Evolutionary conservation across 352 stramenopile species (phyloP).

Genomic region (Blastocystis sp.): DNA sequence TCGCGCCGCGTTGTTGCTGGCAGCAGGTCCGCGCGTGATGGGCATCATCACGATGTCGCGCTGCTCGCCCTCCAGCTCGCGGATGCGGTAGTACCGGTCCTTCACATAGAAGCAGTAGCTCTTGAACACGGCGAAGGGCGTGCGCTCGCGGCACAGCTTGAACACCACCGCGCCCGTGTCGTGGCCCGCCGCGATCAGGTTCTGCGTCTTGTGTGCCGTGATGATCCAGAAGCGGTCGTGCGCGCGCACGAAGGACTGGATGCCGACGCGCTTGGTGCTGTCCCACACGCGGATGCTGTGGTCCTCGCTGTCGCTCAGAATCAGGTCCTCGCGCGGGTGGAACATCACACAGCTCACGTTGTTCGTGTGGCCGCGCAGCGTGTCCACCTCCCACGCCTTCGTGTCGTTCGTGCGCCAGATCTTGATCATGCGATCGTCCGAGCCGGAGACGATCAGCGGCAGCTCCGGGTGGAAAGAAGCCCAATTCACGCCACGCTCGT

Average conservation of each 20-base stretch:
- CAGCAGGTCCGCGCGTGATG: constrained; percentile 56
- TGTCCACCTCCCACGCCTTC: constrained; percentile 99
- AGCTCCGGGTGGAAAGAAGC: constrained; percentile 90
- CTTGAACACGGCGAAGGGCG: constrained; percentile 82
- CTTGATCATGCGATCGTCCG: constrained; percentile 98
- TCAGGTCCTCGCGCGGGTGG: constrained; percentile 96
- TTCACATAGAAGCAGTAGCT: constrained; percentile 90
- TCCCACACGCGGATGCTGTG: constrained; percentile 97
- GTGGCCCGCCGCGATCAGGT: constrained; percentile 94
- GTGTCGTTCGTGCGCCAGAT: constrained; percentile 99
- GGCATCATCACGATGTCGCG: constrained; percentile 76
- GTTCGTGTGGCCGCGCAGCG: constrained; percentile 96
- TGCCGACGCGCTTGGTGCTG: constrained; percentile 93
- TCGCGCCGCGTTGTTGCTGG: constrained; percentile 87
- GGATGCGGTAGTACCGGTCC: constrained; percentile 76
- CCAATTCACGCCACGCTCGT: constrained; percentile 99
- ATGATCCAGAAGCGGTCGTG: constrained; percentile 99
- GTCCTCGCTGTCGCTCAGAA: constrained; percentile 98
- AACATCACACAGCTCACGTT: constrained; percentile 99
- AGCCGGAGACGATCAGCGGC: constrained; percentile 92
- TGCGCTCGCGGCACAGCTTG: constrained; percentile 93
- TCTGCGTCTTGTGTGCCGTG: constrained; percentile 89
- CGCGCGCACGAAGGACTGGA: constrained; percentile 96
- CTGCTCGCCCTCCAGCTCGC: constrained; percentile 72
- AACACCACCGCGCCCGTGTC: constrained; percentile 99